Evolutionary conservation across 192 early-diverging fungal species (phyloP).

Genomic region (Coemansia sp.): DNA sequence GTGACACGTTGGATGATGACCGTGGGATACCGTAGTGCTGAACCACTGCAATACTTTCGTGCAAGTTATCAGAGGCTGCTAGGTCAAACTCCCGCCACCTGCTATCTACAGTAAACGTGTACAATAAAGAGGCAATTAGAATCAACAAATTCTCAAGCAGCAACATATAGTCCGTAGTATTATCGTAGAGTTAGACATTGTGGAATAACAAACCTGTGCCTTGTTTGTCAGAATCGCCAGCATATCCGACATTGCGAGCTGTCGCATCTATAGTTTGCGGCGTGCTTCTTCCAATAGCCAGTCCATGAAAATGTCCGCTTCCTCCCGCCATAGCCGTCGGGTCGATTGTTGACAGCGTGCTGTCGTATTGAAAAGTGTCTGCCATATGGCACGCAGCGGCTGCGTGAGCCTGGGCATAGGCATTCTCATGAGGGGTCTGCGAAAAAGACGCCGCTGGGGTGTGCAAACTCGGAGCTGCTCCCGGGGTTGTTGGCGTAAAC

Average conservation of each 20-base stretch:
- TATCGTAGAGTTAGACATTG: neutral
- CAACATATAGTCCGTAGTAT: neutral
- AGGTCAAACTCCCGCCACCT: conserved; percentile 29
- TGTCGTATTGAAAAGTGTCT: conserved; percentile 26
- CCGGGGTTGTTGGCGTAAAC: conserved; percentile 17
- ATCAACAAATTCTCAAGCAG: neutral
- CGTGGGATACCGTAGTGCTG: conserved; percentile 13
- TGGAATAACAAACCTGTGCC: conserved; percentile 21
- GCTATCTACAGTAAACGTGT: conserved; percentile 39
- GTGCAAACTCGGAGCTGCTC: conserved; percentile 6
- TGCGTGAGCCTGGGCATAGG: conserved; percentile 6
- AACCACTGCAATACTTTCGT: neutral
- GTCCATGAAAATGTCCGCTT: conserved; percentile 1
- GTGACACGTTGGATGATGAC: conserved; percentile 20
- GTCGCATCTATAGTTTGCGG: conserved; percentile 15
- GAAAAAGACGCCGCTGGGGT: conserved; percentile 1
- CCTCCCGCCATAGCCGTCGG: neutral
- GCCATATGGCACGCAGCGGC: conserved; percentile 3
- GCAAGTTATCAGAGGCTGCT: neutral
- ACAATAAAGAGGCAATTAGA: neutral
- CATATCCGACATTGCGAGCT: neutral
- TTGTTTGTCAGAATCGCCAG: conserved; percentile 26
- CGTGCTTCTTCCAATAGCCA: conserved; percentile 4
- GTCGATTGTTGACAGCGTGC: conserved; percentile 26
- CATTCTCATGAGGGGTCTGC: conserved; percentile 16